phyloP scores from a whole-genome alignment of 441 rosid species.

The Dalechampia spathulata region DNA sequence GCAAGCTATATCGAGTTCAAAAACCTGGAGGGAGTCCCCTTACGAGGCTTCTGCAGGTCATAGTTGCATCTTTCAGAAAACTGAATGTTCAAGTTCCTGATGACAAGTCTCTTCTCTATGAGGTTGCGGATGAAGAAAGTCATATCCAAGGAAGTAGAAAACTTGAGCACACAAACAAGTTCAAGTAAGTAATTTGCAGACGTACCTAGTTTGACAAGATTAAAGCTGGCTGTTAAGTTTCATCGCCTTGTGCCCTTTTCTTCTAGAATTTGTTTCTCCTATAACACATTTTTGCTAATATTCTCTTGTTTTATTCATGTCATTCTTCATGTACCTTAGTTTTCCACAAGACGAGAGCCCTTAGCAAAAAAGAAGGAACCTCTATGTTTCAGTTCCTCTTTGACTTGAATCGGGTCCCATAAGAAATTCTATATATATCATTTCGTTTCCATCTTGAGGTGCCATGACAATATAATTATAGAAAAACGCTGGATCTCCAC shows the following conservation, averaged over 20 bases:
- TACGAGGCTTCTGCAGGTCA: constrained; percentile 71
- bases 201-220: not conserved
- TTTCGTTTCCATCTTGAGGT: too few species aligned
- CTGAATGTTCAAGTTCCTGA: constrained; percentile 49
- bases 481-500: too few species aligned
- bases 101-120: constrained; percentile 63
- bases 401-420: too few species aligned
- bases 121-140: constrained; percentile 55
- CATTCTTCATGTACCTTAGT: not conserved
- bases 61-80: constrained; percentile 75
- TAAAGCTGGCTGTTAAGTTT: not conserved
- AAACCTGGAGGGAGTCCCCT: constrained; percentile 93
- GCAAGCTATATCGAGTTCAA: constrained; percentile 57
- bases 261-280: too few species aligned
- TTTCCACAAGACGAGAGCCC: not conserved
- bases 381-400: too few species aligned
- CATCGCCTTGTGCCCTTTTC: not conserved
- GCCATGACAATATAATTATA: too few species aligned
- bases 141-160: constrained; percentile 74
- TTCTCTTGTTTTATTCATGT: too few species aligned
- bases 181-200: constrained; percentile 37
- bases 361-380: too few species aligned
- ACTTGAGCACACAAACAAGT: constrained; percentile 60
- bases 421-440: too few species aligned
- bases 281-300: too few species aligned